Evolutionary conservation across 768 basidiomycete species (phyloP), one percentile per base, ranked within the genome.

Genomic region (Lactifluus subvellereus): DNA sequence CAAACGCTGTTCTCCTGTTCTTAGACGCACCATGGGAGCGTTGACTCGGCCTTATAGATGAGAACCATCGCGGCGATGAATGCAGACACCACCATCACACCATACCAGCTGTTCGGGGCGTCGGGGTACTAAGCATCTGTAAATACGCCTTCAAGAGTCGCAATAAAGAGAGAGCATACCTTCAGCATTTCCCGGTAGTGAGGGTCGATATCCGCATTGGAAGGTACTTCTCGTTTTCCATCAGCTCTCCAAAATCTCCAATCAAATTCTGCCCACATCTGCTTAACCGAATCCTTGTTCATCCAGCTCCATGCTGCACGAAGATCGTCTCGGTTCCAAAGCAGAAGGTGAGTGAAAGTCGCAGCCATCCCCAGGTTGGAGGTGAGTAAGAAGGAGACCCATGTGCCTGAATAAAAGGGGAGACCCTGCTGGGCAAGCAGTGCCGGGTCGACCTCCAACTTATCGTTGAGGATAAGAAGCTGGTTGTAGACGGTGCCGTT

Each of bases 181-280:
- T 80, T 81, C 18, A 80, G 72, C 80, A 81, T 81, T 65, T 81
- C 76, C n/a, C 71, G 72, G 65, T 81, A 81, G 67, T 81, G 80
- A 7, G 80, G 80, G 57, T 81, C 80, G 6, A 80, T 69, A 30
- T 77, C 75, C 32, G 68, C 69, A 27, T 76, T 72, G 2, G 70
- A 57, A 6, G 70, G 63, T 1, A 54, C 60, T 11, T 71, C 54
- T 52, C 57, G 38, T n/a, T 74, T 80, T 2, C 77, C 78, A 59
- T 76, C 71, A 49, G 76, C 74, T 58, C 69, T 64, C 79, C 79
- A 80, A 68, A 80, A 76, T 59, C 66, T 74, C 74, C 74, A 78
- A 59, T 79, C 66, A 59, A 79, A 75, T 52, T 71, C 71, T 6
- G 67, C 38, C 71, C 67, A 76, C 68, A 76, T 76, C 38, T 61